These are phyloP conservation scores for Debaryomycetaceae sp. DNA, from an alignment of 1,139 yeast species.

Conservation along the genomic window DNA sequence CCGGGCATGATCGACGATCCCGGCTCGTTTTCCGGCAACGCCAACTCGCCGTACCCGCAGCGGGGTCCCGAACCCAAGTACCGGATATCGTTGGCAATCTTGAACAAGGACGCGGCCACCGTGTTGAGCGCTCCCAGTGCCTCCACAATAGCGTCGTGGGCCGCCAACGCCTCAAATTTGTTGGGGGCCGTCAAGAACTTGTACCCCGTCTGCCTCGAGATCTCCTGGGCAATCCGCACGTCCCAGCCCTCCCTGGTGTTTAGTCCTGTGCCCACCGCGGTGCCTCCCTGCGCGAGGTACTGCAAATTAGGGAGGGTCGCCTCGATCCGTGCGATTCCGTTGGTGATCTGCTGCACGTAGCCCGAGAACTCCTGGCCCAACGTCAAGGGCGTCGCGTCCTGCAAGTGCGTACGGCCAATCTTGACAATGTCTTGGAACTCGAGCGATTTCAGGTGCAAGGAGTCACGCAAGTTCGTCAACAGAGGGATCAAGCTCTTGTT, in stretches of 20 bases:
- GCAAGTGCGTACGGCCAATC: constrained; percentile 97
- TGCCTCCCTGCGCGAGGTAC: constrained; percentile 95
- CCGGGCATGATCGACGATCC: constrained; percentile 99
- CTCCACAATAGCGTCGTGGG: constrained; percentile 96
- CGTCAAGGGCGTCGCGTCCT: constrained; percentile 97
- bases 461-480: constrained; percentile 62
- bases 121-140: constrained; percentile 96
- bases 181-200: constrained; percentile 92
- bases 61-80: constrained; percentile 98
- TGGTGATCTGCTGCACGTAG: constrained; percentile 83
- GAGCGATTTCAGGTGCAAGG: constrained; percentile 63
- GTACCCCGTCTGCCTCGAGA: constrained; percentile 74
- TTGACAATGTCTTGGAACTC: constrained; percentile 86
- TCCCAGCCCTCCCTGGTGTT: constrained; percentile 90
- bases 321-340: constrained; percentile 84
- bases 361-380: constrained; percentile 98
- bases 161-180: constrained; percentile 97
- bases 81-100: constrained; percentile 95
- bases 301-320: constrained; percentile 63
- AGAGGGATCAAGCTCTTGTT: constrained; percentile 67
- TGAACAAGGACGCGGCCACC: constrained; percentile 83
- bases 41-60: constrained; percentile 95
- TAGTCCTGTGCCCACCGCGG: constrained; percentile 98
- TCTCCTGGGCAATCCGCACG: constrained; percentile 68
- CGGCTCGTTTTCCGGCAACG: constrained; percentile 96